Conservation (phyloP, 1,284 basidiomycete species). For the Earliella scabrosa region DNA sequence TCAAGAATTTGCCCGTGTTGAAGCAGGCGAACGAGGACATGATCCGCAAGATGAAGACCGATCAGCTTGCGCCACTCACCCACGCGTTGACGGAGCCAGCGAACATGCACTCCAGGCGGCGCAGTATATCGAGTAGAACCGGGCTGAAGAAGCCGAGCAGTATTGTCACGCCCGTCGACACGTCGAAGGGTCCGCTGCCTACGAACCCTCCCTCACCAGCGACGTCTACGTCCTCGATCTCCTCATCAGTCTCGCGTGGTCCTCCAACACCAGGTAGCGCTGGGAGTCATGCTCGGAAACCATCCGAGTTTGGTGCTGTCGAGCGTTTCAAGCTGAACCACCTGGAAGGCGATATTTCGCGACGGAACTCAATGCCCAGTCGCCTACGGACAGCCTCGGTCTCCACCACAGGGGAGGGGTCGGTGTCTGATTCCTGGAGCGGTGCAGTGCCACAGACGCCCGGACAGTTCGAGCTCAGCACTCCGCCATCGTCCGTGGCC, state of each 20-base stretch:
- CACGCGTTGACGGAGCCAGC: slow-evolving; percentile 74
- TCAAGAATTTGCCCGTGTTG: slow-evolving; percentile 95
- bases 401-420: slow-evolving; percentile 78
- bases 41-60: slow-evolving; percentile 91
- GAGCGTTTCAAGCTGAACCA: slow-evolving; percentile 86
- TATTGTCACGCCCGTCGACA: slow-evolving; percentile 68
- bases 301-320: slow-evolving; percentile 83
- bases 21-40: slow-evolving; percentile 99
- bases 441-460: slow-evolving; percentile 57
- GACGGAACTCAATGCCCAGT: slow-evolving; percentile 88
- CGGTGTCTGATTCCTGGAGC: slow-evolving; percentile 75
- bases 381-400: slow-evolving; percentile 88
- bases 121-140: slow-evolving; percentile 66
- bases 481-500: slow-evolving; percentile 78
- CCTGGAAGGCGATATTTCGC: slow-evolving; percentile 64
- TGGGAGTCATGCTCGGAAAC: slow-evolving; percentile 73
- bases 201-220: slow-evolving; percentile 87
- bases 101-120: slow-evolving; percentile 60
- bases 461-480: slow-evolving; percentile 55
- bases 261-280: slow-evolving; percentile 73
- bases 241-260: slow-evolving; percentile 86
- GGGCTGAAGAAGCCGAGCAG: slow-evolving; percentile 78
- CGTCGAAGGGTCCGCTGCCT: slow-evolving; percentile 48
- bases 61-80: slow-evolving; percentile 73
- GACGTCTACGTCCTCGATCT: slow-evolving; percentile 91